Conservation (phyloP, 2,329 filamentous ascomycete genomes). For the Colletotrichum neosansevieriae region DNA sequence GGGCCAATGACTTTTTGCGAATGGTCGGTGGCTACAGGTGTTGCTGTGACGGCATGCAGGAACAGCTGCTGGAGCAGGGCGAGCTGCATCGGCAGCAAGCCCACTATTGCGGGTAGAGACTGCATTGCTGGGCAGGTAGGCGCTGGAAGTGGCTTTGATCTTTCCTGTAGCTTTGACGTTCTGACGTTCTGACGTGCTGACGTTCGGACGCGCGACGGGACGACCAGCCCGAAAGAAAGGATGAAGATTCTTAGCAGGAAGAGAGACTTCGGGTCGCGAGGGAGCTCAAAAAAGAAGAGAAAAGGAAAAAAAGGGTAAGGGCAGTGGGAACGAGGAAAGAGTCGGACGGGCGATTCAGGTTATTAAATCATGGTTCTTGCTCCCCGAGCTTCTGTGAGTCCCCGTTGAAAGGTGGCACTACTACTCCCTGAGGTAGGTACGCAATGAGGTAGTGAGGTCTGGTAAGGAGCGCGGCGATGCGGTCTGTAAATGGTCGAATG, state of each 20-base stretch:
- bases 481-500: conserved; percentile 21
- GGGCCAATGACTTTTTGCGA: conserved; percentile 38
- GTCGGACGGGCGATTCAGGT: conserved; percentile 24
- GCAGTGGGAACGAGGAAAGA: not conserved
- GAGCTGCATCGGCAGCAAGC: conserved; percentile 37
- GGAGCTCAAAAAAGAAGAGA: not conserved
- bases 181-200: not conserved
- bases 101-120: conserved; percentile 41
- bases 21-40: conserved; percentile 36
- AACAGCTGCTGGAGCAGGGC: conserved; percentile 37
- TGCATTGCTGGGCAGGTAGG: conserved; percentile 20
- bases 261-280: not conserved
- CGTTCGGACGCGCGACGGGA: not conserved
- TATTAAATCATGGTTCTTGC: conserved; percentile 35
- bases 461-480: conserved; percentile 12
- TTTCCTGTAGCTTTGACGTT: conserved; percentile 20
- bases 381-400: conserved; percentile 25
- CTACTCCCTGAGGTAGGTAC: too few relatives aligned
- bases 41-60: conserved; percentile 39
- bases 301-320: not conserved
- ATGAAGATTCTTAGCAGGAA: not conserved
- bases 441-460: too few relatives aligned
- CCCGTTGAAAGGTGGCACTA: conserved; percentile 22
- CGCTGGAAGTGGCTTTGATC: conserved; percentile 9
- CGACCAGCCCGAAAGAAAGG: conserved; percentile 8